A percentile compares a stretch with the other conserved stretches of the same genome.
Evolutionary conservation across 2,329 filamentous ascomycete genomes (phyloP).

Genomic region (Niveomyces coronatus): DNA sequence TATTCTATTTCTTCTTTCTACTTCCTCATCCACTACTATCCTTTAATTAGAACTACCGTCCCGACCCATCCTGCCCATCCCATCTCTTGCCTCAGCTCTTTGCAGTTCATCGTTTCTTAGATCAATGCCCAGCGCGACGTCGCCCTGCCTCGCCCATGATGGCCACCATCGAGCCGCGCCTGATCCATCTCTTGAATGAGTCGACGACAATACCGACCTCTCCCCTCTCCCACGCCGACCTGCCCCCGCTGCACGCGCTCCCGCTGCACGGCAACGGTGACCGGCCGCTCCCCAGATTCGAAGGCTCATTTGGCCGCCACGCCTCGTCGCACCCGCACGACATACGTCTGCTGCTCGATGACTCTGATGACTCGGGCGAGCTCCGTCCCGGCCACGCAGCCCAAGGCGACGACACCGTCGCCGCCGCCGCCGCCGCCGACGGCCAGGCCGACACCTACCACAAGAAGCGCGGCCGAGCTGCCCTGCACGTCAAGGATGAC

Average conservation of each 20-base stretch:
- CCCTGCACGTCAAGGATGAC: conserved; percentile 43
- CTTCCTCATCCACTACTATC: background rate
- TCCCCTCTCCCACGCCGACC: conserved; percentile 38
- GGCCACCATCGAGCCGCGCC: conserved; percentile 57
- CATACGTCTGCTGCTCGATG: conserved; percentile 31
- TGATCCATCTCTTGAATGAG: conserved; percentile 55
- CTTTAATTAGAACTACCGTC: too few relatives aligned
- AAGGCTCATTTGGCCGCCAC: conserved; percentile 32
- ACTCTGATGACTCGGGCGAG: conserved; percentile 27
- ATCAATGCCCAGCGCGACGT: conserved; percentile 20
- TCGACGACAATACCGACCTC: conserved; percentile 34
- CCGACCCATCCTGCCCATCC: conserved; percentile 1
- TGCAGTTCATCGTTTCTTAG: conserved; percentile 8
- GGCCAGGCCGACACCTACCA: conserved; percentile 33
- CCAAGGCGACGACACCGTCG: conserved; percentile 34
- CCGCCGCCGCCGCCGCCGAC: conserved; percentile 33
- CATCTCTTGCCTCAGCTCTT: conserved; percentile 4
- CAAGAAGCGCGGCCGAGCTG: conserved; percentile 43
- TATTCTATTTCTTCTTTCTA: conserved; percentile 8
- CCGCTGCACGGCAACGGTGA: conserved; percentile 33
- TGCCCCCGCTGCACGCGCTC: conserved; percentile 43
- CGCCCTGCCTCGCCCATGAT: conserved; percentile 32
- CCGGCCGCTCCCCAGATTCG: conserved; percentile 41
- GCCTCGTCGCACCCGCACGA: conserved; percentile 22
- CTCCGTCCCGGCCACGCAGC: conserved; percentile 33